phyloP scores from a whole-genome alignment of 306 rosid species.

The Biancaea sappan region DNA sequence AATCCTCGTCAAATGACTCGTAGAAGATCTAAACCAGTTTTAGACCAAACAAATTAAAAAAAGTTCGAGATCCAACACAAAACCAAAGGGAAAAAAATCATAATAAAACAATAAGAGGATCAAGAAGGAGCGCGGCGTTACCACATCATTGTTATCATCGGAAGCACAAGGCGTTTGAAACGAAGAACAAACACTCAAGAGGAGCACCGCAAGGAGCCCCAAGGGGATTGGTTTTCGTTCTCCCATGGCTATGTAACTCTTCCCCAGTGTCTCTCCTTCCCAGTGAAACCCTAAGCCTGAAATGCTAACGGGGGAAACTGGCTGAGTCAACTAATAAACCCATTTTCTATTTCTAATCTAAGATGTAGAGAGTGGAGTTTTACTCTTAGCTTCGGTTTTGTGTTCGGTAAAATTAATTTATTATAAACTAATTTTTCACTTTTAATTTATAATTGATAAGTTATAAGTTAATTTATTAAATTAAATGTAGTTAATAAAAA shows the following conservation, averaged over 20 bases:
- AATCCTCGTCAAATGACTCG: conserved; percentile 82
- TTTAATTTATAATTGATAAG: no score
- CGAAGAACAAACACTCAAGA: conserved; percentile 46
- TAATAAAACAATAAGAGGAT: background rate
- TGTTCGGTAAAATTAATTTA: no score
- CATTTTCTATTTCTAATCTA: background rate
- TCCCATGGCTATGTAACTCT: conserved; percentile 27
- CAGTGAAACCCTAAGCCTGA: conserved; percentile 33
- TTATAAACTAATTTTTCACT: no score
- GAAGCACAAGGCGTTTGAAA: conserved; percentile 55
- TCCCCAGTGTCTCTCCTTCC: background rate
- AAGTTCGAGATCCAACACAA: conserved; percentile 22
- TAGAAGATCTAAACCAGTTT: conserved; percentile 57
- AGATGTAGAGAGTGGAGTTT: conserved; percentile 25
- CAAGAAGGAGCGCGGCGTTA: background rate
- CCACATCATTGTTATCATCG: conserved; percentile 46
- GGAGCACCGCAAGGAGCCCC: conserved; percentile 34
- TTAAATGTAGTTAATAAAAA: no score
- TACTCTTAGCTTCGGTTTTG: no score
- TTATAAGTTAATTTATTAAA: no score
- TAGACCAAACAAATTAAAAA: conserved; percentile 17
- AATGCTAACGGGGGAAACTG: background rate
- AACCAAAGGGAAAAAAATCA: background rate
- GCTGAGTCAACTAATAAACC: background rate
- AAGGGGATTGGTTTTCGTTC: conserved; percentile 41